Evolutionary conservation across 345 rosid genomes (phyloP), one percentile per base, ranked within the genome.

Genomic region (Mangifera indica): DNA sequence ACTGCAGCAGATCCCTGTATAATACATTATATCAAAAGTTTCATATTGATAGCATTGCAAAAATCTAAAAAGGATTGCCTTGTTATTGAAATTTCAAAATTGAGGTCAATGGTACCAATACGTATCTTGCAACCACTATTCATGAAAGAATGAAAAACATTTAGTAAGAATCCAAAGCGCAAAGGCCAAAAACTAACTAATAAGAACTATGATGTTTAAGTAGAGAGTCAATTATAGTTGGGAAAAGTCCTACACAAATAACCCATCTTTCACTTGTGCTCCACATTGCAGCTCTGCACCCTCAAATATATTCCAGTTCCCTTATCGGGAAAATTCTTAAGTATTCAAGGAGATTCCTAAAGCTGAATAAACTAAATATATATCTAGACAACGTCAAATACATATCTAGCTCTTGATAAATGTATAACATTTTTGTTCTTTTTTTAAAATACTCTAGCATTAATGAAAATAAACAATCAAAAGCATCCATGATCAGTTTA

Each of bases 11-110:
- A 51, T 12, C n/a, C 7, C 70, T 40, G 7, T 51, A 53, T 11
- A 20, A 21, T 54, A 75, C 51, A 54, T 60, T 25, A 42, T 37
- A 32, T 21, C 60, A 67, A 57, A 56, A 26, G 22, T 60, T 62
- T 49, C 49, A 56, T 57, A 61, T 29, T 72, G 49, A 10, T 25
- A 32, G 22, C 53, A 48, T 53, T 22, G 25, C 22, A 10, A 63
- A 32, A 34, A 13, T 51, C 12, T 32, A 15, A 29, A 34, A 67
- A 51, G 24, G 1, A 49, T 40, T 42, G 63, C 44, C 11, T 18
- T 3, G 18, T 37, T 21, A n/a, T 2, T 9, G 18, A 22, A 44
- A 17, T 56, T 56, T 24, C 22, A 25, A 69, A 56, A 22, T 9
- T 44, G 53, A 42, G 54, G 24, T 24, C 9, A 24, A 56, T 56